Conservation (phyloP, 106 monocot genomes). For the Hemerocallis citrina region DNA sequence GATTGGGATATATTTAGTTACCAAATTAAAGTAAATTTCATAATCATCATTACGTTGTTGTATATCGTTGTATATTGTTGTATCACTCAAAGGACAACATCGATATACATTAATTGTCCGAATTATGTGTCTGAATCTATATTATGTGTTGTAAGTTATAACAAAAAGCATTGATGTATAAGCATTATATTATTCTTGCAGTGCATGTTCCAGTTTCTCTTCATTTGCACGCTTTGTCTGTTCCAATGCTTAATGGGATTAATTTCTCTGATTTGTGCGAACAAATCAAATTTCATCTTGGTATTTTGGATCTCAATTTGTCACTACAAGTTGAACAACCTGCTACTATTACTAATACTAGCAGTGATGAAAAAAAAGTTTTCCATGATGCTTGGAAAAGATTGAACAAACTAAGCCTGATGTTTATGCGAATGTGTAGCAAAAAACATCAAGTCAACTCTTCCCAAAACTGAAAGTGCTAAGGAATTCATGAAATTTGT, state of each 20-base stretch:
- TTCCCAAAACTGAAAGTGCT: not conserved
- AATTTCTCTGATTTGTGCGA: not conserved
- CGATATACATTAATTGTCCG: no score
- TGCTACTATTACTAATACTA: not conserved
- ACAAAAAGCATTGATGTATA: no score
- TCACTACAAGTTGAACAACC: not conserved
- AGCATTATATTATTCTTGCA: no score
- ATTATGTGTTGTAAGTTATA: no score
- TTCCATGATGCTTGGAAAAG: not conserved
- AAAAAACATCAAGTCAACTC: not conserved
- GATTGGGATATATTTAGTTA: no score
- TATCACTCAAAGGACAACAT: no score
- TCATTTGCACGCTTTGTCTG: not conserved
- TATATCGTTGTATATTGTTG: no score
- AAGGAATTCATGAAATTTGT: not conserved
- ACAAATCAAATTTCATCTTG: not conserved
- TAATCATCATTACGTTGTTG: no score
- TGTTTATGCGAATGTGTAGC: not conserved
- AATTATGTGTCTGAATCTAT: no score
- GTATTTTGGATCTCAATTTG: not conserved
- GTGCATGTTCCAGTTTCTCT: no score
- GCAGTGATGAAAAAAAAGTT: not conserved
- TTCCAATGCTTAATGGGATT: not conserved
- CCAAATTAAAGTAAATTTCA: no score
- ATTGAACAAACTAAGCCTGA: not conserved